A percentile compares a stretch with the other conserved stretches of the same genome.
phyloP scores from a whole-genome alignment of 371 early-diverging fungal species.

The Actinomortierella wolfii region DNA sequence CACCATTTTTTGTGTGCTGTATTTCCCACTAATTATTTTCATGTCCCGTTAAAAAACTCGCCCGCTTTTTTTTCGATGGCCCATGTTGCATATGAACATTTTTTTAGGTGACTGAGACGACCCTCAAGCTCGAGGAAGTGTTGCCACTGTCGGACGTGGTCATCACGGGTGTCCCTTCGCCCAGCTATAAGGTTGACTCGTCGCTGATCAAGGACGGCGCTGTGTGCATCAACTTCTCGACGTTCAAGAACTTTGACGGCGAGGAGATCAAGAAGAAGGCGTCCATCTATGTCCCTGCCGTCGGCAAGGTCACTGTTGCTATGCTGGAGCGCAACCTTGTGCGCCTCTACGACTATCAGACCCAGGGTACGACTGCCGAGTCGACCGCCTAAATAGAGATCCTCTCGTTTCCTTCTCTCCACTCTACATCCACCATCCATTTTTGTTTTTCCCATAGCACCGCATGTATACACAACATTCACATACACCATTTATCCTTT shows the following conservation, averaged over 20 bases:
- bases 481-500: background rate
- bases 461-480: background rate
- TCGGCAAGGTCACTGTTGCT: slow-evolving; percentile 97
- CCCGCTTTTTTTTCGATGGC: slow-evolving; percentile 1
- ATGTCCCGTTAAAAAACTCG: too few species aligned
- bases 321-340: slow-evolving; percentile 96
- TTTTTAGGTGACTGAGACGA: slow-evolving; percentile 68
- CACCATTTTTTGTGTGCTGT: too few species aligned
- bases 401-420: background rate
- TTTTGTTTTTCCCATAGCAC: background rate
- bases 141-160: slow-evolving; percentile 90
- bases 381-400: slow-evolving; percentile 2
- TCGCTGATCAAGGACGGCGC: slow-evolving; percentile 91
- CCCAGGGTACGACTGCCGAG: slow-evolving; percentile 12
- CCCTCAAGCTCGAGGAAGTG: slow-evolving; percentile 75
- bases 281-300: slow-evolving; percentile 91
- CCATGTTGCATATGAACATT: background rate
- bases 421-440: background rate
- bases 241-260: slow-evolving; percentile 88
- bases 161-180: slow-evolving; percentile 94
- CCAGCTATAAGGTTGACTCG: slow-evolving; percentile 86
- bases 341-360: slow-evolving; percentile 74
- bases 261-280: slow-evolving; percentile 86
- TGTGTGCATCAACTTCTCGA: slow-evolving; percentile 94
- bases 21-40: too few species aligned